Percentiles rank a stretch among this genome's conserved stretches.
These are phyloP conservation scores for Calycina herbarum DNA, from an alignment of 2,329 filamentous ascomycete species.

Conservation along the genomic window DNA sequence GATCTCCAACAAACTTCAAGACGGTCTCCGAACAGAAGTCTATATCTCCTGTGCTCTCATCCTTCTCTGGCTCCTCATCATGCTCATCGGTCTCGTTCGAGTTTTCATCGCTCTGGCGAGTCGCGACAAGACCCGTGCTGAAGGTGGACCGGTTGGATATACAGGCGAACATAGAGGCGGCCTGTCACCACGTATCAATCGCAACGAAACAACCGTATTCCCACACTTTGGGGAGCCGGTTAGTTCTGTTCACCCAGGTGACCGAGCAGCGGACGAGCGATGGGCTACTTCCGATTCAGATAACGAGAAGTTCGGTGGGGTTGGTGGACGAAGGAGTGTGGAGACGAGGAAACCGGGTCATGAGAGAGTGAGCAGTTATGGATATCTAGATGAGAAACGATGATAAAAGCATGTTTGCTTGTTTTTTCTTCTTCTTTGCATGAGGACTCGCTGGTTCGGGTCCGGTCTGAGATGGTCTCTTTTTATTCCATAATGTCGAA, in stretches of 20 bases:
- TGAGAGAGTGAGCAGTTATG: slow-evolving; percentile 30
- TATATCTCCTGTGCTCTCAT: slow-evolving; percentile 76
- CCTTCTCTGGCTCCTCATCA: slow-evolving; percentile 74
- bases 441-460: background rate
- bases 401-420: background rate
- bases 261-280: background rate
- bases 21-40: slow-evolving; percentile 71
- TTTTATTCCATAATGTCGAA: no score
- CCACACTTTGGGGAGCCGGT: slow-evolving; percentile 29
- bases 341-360: slow-evolving; percentile 27
- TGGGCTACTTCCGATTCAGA: background rate
- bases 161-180: slow-evolving; percentile 26
- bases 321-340: slow-evolving; percentile 25
- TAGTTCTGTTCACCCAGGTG: slow-evolving; percentile 20
- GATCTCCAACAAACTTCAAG: slow-evolving; percentile 66
- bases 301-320: slow-evolving; percentile 19
- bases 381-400: slow-evolving; percentile 27
- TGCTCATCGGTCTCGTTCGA: slow-evolving; percentile 71
- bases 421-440: background rate
- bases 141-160: slow-evolving; percentile 50
- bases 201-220: slow-evolving; percentile 20
- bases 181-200: slow-evolving; percentile 20
- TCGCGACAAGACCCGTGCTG: slow-evolving; percentile 59
- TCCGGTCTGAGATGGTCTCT: background rate
- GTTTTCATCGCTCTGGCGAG: slow-evolving; percentile 61